Evolutionary conservation across 768 basidiomycete species (phyloP), one percentile per base, ranked within the genome.

Genomic region (Lyophyllum decastes): DNA sequence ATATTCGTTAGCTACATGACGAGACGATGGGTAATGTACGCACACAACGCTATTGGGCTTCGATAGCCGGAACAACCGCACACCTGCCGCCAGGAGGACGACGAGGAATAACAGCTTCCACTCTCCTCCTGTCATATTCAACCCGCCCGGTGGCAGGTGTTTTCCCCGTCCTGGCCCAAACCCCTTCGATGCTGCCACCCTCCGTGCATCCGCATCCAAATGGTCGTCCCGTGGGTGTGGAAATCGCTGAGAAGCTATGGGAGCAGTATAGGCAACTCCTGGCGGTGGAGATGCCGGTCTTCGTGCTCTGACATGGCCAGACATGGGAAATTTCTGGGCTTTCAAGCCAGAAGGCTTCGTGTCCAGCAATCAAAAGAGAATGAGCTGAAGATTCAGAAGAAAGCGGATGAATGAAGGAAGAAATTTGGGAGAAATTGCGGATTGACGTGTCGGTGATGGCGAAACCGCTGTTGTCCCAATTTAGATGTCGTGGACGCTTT

Each of bases 31-130:
- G 9, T 14, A 27, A 9, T 17, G 11, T 3, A 82, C 92, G 77
- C 63, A 95, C 93, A 99, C 96, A 41, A 99, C 94, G 66, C 94
- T 95, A 56, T 86, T 81, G 0, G 96, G 96, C 67, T 86, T 85
- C 43, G 90, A 92, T 44, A 99, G 76, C 52, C 89, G 83, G 74
- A 90, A 97, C 55, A 95, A 71, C 47, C 96, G 83, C n/a, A 98
- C 92, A n/a, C 78, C 83, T 7, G 78, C 72, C 1, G 93, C 95
- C 49, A 97, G 67, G 9, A 93, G 57, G 30, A 88, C 75, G 52
- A 97, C 69, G 24, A 84, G 66, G 17, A 84, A 69, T 8, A 97
- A 75, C 48, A 95, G 72, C 67, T 89, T 90, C 83, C 84, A 89
- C 67, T 96, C 95, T 41, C 84, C 91, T 3, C 76, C 71, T 21